Percentiles rank a stretch among this genome's conserved stretches.
Evolutionary conservation across 179 eudicot genomes (phyloP).

Genomic region (Beta macrorhiza): DNA sequence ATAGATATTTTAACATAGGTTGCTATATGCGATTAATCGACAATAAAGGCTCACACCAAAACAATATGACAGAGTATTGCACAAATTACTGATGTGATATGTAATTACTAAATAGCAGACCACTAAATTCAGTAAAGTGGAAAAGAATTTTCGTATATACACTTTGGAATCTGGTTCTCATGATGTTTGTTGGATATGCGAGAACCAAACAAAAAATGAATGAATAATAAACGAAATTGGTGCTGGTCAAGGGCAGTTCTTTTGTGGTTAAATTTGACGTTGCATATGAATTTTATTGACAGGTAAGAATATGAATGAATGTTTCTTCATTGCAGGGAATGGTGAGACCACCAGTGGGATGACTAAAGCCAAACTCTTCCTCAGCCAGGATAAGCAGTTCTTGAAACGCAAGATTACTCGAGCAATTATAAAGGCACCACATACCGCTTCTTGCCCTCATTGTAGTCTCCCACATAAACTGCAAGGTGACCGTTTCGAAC

Average conservation of each 20-base stretch:
- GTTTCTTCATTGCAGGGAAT: constrained; percentile 38
- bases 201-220: constrained; percentile 29
- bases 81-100: background rate
- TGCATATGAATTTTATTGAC: constrained; percentile 22
- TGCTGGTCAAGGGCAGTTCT: constrained; percentile 15
- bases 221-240: background rate
- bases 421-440: constrained; percentile 41
- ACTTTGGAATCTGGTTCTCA: constrained; percentile 26
- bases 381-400: constrained; percentile 34
- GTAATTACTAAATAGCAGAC: constrained; percentile 6
- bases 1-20: background rate
- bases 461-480: constrained; percentile 36
- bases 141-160: constrained; percentile 21
- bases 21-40: background rate
- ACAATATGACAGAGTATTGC: constrained; percentile 10
- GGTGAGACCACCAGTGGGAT: constrained; percentile 39
- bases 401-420: constrained; percentile 39
- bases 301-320: constrained; percentile 35
- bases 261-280: background rate
- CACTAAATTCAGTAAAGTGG: constrained; percentile 17
- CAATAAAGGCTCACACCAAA: constrained; percentile 8
- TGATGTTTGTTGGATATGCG: background rate
- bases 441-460: constrained; percentile 32
- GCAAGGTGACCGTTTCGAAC: constrained; percentile 57
- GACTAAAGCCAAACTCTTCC: constrained; percentile 43